Evolutionary conservation across 176 grass and related monocot species (phyloP).

Genomic region (Dactylis glomerata): DNA sequence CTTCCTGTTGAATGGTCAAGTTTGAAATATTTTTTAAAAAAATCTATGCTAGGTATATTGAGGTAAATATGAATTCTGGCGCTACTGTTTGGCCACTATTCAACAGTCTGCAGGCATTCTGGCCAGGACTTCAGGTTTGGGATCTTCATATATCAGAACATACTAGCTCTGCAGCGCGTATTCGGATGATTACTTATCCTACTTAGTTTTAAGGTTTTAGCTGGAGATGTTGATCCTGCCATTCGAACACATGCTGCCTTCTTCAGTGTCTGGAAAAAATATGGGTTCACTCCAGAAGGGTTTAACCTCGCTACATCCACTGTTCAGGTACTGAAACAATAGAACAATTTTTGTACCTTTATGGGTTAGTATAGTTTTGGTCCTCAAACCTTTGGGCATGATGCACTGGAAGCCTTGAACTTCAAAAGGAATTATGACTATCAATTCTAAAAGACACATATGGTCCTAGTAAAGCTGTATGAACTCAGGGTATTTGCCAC

Average conservation of each 20-base stretch:
- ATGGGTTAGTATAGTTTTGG: constrained; percentile 2
- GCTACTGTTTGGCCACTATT: constrained; percentile 96
- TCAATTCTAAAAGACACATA: background rate
- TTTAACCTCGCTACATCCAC: constrained; percentile 92
- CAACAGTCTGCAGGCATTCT: constrained; percentile 98
- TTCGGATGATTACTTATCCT: constrained; percentile 74
- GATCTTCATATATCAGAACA: constrained; percentile 27
- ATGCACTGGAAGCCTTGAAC: constrained; percentile 4
- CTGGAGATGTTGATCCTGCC: constrained; percentile 94
- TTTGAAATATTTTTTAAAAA: background rate
- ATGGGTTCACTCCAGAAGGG: constrained; percentile 94
- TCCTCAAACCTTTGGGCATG: background rate
- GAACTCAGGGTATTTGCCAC: background rate
- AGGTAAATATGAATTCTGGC: constrained; percentile 98
- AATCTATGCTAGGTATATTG: constrained; percentile 75
- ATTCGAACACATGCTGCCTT: constrained; percentile 96
- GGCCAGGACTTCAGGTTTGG: constrained; percentile 99
- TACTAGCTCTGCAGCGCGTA: constrained; percentile 15
- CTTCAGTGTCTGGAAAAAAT: constrained; percentile 98
- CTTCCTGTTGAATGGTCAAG: background rate
- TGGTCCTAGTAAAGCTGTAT: background rate
- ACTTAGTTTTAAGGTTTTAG: constrained; percentile 95
- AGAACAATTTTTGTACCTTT: background rate
- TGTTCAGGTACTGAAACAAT: constrained; percentile 59
- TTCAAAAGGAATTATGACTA: background rate